These are phyloP conservation scores for Trichoderma gamsii DNA, from an alignment of 495 filamentous ascomycete species.

Conservation along the genomic window DNA sequence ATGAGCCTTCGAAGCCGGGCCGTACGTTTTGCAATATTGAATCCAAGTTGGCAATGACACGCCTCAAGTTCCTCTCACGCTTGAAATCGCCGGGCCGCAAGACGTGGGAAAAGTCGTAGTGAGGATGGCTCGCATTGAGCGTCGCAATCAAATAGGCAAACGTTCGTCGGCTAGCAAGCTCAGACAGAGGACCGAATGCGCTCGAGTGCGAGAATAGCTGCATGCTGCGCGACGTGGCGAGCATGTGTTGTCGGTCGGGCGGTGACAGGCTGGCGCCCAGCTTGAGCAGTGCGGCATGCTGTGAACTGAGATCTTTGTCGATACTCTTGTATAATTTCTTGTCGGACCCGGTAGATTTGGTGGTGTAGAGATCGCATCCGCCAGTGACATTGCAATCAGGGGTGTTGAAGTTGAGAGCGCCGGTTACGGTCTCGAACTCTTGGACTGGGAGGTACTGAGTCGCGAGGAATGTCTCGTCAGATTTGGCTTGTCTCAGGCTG, in stretches of 20 bases:
- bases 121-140: slow-evolving; percentile 92
- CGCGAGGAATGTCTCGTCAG: slow-evolving; percentile 16
- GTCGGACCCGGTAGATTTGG: slow-evolving; percentile 87
- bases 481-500: background rate
- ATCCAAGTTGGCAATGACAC: slow-evolving; percentile 79
- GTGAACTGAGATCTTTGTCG: slow-evolving; percentile 76
- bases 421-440: slow-evolving; percentile 80
- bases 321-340: slow-evolving; percentile 96
- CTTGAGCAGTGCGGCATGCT: slow-evolving; percentile 80
- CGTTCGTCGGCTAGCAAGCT: slow-evolving; percentile 78
- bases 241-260: slow-evolving; percentile 53
- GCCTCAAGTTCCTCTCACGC: slow-evolving; percentile 64
- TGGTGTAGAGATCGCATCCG: slow-evolving; percentile 93
- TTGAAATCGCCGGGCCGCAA: slow-evolving; percentile 83
- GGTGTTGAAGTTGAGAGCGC: slow-evolving; percentile 89
- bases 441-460: slow-evolving; percentile 81
- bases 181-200: slow-evolving; percentile 83
- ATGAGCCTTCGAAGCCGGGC: slow-evolving; percentile 36
- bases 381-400: slow-evolving; percentile 83
- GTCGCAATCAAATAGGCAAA: slow-evolving; percentile 97
- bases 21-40: slow-evolving; percentile 78
- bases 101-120: slow-evolving; percentile 94
- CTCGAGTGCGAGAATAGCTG: slow-evolving; percentile 57
- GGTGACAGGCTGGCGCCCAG: slow-evolving; percentile 76
- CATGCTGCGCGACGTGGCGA: slow-evolving; percentile 60